These are phyloP conservation scores for Melastoma candidum DNA, from an alignment of 441 rosid genomes.

Conservation along the genomic window DNA sequence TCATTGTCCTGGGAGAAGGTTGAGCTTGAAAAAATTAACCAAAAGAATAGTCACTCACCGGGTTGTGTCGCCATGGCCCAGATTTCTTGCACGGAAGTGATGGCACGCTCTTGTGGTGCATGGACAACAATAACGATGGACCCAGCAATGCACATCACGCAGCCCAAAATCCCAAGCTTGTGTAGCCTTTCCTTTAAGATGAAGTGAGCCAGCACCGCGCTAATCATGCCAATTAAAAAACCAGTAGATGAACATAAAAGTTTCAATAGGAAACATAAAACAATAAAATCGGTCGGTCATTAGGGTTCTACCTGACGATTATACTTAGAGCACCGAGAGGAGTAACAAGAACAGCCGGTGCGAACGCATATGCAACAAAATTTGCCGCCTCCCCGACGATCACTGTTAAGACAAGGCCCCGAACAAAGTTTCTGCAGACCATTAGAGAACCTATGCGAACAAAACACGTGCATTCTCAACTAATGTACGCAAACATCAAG, in stretches of 20 bases:
- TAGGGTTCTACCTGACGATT: slow-evolving; percentile 51
- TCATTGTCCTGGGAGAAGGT: background rate
- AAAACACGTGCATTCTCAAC: background rate
- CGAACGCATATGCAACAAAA: slow-evolving; percentile 79
- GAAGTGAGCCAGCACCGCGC: slow-evolving; percentile 78
- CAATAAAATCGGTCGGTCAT: background rate
- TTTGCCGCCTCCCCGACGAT: slow-evolving; percentile 87
- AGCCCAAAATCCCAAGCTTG: slow-evolving; percentile 67
- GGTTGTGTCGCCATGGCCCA: slow-evolving; percentile 80
- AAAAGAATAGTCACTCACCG: slow-evolving; percentile 21
- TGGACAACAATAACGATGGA: slow-evolving; percentile 72
- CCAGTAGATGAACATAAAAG: background rate
- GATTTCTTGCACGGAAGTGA: slow-evolving; percentile 62
- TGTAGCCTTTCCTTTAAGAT: slow-evolving; percentile 65
- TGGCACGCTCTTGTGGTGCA: slow-evolving; percentile 71
- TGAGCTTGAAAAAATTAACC: background rate
- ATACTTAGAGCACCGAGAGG: slow-evolving; percentile 92
- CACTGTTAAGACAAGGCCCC: slow-evolving; percentile 42
- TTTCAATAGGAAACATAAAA: background rate
- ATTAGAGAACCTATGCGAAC: slow-evolving; percentile 17
- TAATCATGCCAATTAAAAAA: slow-evolving; percentile 16
- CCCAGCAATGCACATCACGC: slow-evolving; percentile 77
- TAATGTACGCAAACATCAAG: background rate
- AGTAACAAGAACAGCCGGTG: slow-evolving; percentile 80
- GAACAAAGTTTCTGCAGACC: slow-evolving; percentile 18